A percentile compares a stretch with the other conserved stretches of the same genome.
Conservation (phyloP, 1,284 basidiomycete species). For the Inonotus obliquus region DNA sequence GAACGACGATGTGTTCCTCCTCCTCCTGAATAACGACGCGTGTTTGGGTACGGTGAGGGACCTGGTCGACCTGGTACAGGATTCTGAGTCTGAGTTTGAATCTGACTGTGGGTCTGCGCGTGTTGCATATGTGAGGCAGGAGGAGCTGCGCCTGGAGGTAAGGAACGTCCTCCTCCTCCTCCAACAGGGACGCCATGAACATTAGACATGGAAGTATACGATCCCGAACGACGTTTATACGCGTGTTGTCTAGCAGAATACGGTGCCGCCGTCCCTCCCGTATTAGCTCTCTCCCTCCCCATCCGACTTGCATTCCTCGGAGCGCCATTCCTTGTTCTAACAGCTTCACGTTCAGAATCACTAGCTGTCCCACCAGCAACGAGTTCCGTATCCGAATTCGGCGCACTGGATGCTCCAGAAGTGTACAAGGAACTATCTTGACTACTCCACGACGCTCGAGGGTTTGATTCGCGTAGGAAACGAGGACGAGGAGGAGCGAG, state of each 20-base stretch:
- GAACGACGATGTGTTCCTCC: slow-evolving; percentile 3
- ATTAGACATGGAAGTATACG: background rate
- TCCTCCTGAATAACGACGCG: background rate
- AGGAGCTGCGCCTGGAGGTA: slow-evolving; percentile 9
- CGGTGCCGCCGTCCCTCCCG: background rate
- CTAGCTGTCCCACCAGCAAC: background rate
- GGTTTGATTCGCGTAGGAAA: slow-evolving; percentile 1
- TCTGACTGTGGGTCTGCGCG: background rate
- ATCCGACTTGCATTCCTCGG: background rate
- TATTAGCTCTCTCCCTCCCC: background rate
- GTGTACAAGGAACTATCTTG: slow-evolving; percentile 8
- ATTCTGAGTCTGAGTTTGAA: background rate
- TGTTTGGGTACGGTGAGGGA: background rate
- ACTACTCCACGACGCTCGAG: slow-evolving; percentile 9
- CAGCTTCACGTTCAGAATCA: background rate
- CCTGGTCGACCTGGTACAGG: background rate
- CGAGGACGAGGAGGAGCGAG: slow-evolving; percentile 12
- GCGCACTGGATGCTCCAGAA: background rate
- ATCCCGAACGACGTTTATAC: background rate
- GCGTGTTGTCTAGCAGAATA: background rate
- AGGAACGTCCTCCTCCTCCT: background rate
- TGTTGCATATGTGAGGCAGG: background rate
- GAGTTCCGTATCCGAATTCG: background rate
- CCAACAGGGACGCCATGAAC: background rate
- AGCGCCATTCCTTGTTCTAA: background rate